phyloP scores from a whole-genome alignment of 106 monocot species.

The Platanthera zijinensis region DNA sequence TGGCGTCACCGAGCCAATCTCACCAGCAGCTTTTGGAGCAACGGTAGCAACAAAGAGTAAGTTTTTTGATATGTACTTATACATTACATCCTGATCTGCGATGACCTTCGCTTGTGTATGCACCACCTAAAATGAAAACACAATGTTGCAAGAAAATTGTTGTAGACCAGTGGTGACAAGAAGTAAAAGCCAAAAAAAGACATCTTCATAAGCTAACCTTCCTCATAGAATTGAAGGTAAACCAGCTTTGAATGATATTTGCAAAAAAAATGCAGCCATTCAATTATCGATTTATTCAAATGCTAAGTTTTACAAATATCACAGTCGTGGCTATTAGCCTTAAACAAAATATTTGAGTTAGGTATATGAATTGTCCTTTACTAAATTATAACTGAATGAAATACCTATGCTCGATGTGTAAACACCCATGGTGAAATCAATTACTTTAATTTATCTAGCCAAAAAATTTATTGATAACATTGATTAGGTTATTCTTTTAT shows the following conservation, averaged over 20 bases:
- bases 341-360: neutral
- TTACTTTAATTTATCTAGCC: too few species aligned
- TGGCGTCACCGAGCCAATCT: slow-evolving; percentile 77
- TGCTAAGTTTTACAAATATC: neutral
- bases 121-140: slow-evolving; percentile 60
- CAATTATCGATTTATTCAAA: neutral
- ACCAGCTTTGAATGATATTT: neutral
- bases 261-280: slow-evolving; percentile 1
- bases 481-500: too few species aligned
- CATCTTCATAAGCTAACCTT: neutral
- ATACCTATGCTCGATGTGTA: neutral
- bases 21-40: slow-evolving; percentile 72
- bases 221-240: neutral
- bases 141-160: neutral
- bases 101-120: slow-evolving; percentile 95
- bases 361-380: neutral
- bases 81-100: slow-evolving; percentile 88
- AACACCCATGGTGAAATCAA: too few species aligned
- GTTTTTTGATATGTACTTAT: slow-evolving; percentile 90
- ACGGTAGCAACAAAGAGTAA: slow-evolving; percentile 80
- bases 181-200: neutral
- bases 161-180: neutral
- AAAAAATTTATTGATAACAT: too few species aligned
- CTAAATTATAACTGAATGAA: neutral
- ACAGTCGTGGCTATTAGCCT: neutral